phyloP scores from a whole-genome alignment of 2,329 filamentous ascomycete genomes.

The Ceratocystis huliohia region DNA sequence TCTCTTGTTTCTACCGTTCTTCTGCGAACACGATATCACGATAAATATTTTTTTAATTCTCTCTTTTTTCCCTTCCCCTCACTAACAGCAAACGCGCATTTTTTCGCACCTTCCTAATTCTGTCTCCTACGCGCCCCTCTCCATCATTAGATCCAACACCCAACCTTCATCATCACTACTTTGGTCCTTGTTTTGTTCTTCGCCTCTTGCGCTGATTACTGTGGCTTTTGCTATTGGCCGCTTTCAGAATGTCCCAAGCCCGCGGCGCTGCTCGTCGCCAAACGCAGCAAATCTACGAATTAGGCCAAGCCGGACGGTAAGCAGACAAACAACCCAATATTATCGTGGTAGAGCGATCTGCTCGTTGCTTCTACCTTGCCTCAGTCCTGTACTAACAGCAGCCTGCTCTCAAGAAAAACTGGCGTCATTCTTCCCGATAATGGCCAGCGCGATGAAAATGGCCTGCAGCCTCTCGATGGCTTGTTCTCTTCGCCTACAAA shows the following conservation, averaged over 20 bases:
- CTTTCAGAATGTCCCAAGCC: constrained; percentile 14
- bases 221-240: neutral
- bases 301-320: constrained; percentile 31
- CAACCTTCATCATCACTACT: no score
- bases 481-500: constrained; percentile 82
- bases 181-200: no score
- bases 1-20: neutral
- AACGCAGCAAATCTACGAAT: constrained; percentile 24
- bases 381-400: constrained; percentile 1
- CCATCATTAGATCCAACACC: neutral
- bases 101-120: neutral
- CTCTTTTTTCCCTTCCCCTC: neutral
- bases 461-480: constrained; percentile 74
- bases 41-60: neutral
- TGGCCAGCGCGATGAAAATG: constrained; percentile 76
- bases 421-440: constrained; percentile 68
- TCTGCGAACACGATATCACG: neutral
- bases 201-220: no score
- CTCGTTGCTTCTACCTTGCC: constrained; percentile 14
- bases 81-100: neutral
- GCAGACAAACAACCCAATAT: constrained; percentile 14
- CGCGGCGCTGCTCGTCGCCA: constrained; percentile 17
- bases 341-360: neutral
- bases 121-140: neutral
- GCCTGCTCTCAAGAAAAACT: constrained; percentile 55